Conservation (phyloP, 768 basidiomycete species). For the Kwoniella bestiolae region DNA sequence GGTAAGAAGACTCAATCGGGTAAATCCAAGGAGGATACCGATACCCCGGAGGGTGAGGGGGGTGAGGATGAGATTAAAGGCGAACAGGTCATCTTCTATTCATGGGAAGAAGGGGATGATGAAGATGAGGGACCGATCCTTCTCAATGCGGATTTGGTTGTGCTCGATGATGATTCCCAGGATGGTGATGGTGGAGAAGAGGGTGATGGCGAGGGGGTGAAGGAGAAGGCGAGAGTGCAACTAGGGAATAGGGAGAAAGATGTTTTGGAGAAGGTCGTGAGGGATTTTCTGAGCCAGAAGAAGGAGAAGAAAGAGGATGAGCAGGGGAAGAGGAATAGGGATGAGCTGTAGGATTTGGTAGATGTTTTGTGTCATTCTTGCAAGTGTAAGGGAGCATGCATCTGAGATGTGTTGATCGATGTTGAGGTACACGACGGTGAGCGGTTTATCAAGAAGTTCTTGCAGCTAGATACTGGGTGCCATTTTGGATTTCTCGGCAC, state of each 20-base stretch:
- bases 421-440: no score
- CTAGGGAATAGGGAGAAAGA: conserved; percentile 25
- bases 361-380: no score
- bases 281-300: conserved; percentile 19
- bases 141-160: conserved; percentile 22
- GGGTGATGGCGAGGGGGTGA: background rate
- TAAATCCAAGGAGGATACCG: background rate
- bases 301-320: conserved; percentile 3
- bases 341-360: conserved; percentile 25
- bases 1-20: background rate
- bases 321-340: conserved; percentile 16
- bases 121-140: conserved; percentile 23
- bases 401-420: no score
- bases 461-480: no score
- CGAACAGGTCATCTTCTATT: conserved; percentile 20
- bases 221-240: conserved; percentile 3
- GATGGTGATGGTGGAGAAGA: background rate
- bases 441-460: no score
- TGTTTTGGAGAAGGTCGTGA: conserved; percentile 28
- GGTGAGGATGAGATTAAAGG: background rate
- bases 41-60: conserved; percentile 3
- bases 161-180: background rate
- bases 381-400: no score
- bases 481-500: no score
- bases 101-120: conserved; percentile 29